phyloP scores from a whole-genome alignment of 805 yeast genomes.

The Wickerhamomyces xylosicus region DNA sequence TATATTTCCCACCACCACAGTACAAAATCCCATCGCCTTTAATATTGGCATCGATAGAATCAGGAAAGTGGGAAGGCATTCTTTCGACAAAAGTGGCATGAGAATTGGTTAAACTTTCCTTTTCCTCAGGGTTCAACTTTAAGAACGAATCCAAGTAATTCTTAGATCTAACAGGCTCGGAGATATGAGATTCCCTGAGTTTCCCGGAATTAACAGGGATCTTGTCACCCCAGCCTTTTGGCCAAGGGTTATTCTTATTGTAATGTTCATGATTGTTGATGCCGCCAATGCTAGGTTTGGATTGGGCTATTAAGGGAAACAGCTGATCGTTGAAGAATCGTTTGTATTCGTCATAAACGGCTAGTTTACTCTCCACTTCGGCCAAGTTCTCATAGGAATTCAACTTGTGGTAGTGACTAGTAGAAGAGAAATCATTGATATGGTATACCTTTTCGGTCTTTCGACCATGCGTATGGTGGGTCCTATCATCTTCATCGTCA shows the following conservation, averaged over 20 bases:
- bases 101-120: constrained; percentile 8
- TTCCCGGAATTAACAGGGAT: constrained; percentile 18
- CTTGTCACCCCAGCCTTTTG: constrained; percentile 9
- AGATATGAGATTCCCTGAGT: constrained; percentile 14
- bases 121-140: constrained; percentile 10
- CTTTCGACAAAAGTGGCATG: constrained; percentile 17
- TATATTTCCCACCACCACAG: constrained; percentile 68
- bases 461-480: neutral
- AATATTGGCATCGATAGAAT: constrained; percentile 19
- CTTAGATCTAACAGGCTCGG: constrained; percentile 17
- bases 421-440: constrained; percentile 7
- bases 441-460: constrained; percentile 1
- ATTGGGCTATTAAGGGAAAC: constrained; percentile 6
- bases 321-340: constrained; percentile 12
- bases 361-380: constrained; percentile 7
- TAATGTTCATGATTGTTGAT: constrained; percentile 18
- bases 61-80: constrained; percentile 32
- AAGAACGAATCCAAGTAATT: constrained; percentile 13
- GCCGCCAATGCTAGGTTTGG: constrained; percentile 10
- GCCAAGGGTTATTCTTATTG: constrained; percentile 8
- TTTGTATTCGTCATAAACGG: constrained; percentile 7
- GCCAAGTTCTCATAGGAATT: constrained; percentile 5
- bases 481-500: neutral
- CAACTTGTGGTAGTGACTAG: constrained; percentile 12
- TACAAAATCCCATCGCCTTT: constrained; percentile 55